These are phyloP conservation scores for Pachysolen tannophilus DNA, from an alignment of 805 yeast genomes.

Conservation along the genomic window DNA sequence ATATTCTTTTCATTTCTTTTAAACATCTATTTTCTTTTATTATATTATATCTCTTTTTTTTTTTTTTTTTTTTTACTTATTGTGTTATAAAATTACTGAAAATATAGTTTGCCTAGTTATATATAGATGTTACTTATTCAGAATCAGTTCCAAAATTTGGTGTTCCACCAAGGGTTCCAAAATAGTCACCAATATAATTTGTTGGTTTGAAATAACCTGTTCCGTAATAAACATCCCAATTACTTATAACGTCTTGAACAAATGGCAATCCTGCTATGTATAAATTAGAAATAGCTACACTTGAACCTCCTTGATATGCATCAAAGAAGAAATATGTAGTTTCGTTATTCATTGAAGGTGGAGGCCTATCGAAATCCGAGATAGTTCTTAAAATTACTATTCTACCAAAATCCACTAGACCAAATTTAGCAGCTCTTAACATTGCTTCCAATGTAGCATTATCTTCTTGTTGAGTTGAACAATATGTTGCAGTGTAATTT, in stretches of 20 bases:
- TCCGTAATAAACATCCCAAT: slow-evolving; percentile 34
- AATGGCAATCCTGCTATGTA: slow-evolving; percentile 47
- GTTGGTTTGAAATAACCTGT: slow-evolving; percentile 29
- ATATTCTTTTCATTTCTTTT: too few relatives aligned
- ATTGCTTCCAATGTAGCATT: slow-evolving; percentile 56
- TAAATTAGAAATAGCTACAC: slow-evolving; percentile 42
- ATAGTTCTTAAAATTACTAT: slow-evolving; percentile 54
- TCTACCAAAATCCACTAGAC: slow-evolving; percentile 49
- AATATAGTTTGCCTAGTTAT: too few relatives aligned
- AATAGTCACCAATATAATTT: slow-evolving; percentile 56
- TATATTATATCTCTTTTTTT: too few relatives aligned
- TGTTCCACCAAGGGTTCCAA: slow-evolving; percentile 46
- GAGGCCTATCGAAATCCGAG: slow-evolving; percentile 52
- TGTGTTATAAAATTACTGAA: too few relatives aligned
- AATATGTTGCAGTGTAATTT: slow-evolving; percentile 51
- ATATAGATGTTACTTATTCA: too few relatives aligned
- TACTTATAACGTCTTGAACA: slow-evolving; percentile 39
- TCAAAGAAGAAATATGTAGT: slow-evolving; percentile 43
- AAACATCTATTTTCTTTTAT: too few relatives aligned
- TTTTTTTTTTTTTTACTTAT: too few relatives aligned
- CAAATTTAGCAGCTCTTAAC: slow-evolving; percentile 43
- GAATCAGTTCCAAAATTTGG: too few relatives aligned
- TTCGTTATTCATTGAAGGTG: slow-evolving; percentile 31
- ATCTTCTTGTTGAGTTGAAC: slow-evolving; percentile 62
- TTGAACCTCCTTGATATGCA: slow-evolving; percentile 42